These are phyloP conservation scores for Lanmaoa rubissima DNA, from an alignment of 768 basidiomycete species.

Conservation along the genomic window DNA sequence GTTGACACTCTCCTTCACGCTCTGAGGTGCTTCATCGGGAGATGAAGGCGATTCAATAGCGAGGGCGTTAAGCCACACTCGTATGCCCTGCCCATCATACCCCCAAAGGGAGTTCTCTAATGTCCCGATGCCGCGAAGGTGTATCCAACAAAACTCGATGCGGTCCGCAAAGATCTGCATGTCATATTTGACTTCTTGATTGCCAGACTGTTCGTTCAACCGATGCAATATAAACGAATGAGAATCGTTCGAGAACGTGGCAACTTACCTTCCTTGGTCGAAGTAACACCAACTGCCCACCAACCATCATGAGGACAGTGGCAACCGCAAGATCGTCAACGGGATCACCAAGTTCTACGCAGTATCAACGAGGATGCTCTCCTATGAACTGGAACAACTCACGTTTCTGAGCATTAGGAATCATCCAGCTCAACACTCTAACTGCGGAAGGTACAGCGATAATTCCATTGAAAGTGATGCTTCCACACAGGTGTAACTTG, in stretches of 20 bases:
- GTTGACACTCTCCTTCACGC: conserved; percentile 90
- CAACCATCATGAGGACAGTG: conserved; percentile 93
- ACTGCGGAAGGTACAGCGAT: conserved; percentile 82
- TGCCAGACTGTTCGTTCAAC: conserved; percentile 55
- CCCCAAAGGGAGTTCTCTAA: conserved; percentile 98
- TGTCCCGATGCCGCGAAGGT: conserved; percentile 87
- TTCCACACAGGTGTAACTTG: conserved; percentile 87
- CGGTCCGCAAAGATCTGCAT: conserved; percentile 95
- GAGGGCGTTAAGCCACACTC: conserved; percentile 95
- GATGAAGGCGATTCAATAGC: conserved; percentile 69
- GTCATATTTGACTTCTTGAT: conserved; percentile 93
- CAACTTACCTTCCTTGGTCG: conserved; percentile 76
- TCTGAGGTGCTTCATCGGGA: conserved; percentile 37
- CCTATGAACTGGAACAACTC: conserved; percentile 28
- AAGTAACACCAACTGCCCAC: conserved; percentile 85
- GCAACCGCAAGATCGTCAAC: conserved; percentile 90
- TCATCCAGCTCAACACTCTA: conserved; percentile 94
- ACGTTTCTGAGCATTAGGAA: conserved; percentile 93
- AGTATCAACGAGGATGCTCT: conserved; percentile 8
- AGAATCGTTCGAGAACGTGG: neutral
- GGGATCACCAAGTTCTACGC: conserved; percentile 89
- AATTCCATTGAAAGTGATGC: conserved; percentile 90
- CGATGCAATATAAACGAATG: neutral
- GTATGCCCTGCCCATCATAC: conserved; percentile 85
- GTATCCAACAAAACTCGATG: conserved; percentile 99